Evolutionary conservation across 169 alveolate genomes (phyloP), one percentile per base, ranked within the genome.

Genomic region (Cryptosporidium meleagridis): DNA sequence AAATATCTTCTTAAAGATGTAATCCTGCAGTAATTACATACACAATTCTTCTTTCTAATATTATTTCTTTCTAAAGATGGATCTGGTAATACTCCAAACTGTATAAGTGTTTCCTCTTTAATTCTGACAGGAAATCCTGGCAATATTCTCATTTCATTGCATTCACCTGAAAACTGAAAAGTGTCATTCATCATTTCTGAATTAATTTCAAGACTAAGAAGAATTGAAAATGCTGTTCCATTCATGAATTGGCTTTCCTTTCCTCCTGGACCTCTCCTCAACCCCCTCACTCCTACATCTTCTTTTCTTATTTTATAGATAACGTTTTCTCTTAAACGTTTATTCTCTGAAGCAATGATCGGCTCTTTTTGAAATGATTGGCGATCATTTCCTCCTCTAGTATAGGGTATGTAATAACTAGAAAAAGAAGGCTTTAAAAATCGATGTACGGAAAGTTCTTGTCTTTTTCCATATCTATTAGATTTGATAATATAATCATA

Each of bases 121-220:
- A 80, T 6, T 65, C 37, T 26, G 4, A 80, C 52, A 62, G 89
- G 89, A 62, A 80, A 59, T 26, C 89, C 89, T 12, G 89, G 89
- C 9, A 80, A 65, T 23, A 80, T 80, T 55, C 72, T 59, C 52
- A 62, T n/a, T 16, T 80, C 89, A 62, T 65, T 80, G 16, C 61
- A 80, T 45, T 80, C 75, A 23, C 65, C 41, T 3, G 89, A 59
- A 41, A 59, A 10, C n/a, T 65, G 55, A 48, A 80, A 80, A 16
- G 65, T 65, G 4, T 80, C 73, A 26, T 61, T 33, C 75, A 26
- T 80, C 44, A 80, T 39, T 26, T 23, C 58, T 23, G 75, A 10
- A 12, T 31, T 65, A 3, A 62, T 12, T n/a, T 80, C 65, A 14
- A 80, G 12, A 14, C 67, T 80, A n/a, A 80, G 55, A 1, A 80